These are phyloP conservation scores for Mallotus repandus DNA, from an alignment of 441 rosid species.

Conservation along the genomic window DNA sequence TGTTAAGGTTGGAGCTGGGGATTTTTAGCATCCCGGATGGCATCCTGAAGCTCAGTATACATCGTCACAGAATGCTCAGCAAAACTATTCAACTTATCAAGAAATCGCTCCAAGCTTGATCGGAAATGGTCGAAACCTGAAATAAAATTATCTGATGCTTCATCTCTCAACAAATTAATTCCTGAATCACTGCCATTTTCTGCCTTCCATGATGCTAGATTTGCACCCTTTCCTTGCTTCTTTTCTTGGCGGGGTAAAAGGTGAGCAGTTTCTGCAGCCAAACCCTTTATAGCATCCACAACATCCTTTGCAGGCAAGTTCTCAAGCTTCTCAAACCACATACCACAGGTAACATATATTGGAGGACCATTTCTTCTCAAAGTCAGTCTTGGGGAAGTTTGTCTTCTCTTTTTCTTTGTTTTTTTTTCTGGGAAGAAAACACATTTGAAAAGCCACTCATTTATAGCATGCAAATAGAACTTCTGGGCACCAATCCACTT, in stretches of 20 bases:
- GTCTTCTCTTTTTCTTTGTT: conserved; percentile 41
- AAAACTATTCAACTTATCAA: conserved; percentile 50
- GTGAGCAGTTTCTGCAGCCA: conserved; percentile 58
- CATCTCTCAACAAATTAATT: conserved; percentile 46
- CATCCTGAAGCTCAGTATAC: conserved; percentile 46
- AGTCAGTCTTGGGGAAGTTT: conserved; percentile 2
- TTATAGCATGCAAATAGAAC: conserved; percentile 60
- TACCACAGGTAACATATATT: conserved; percentile 63
- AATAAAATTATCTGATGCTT: conserved; percentile 47
- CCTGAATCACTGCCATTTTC: conserved; percentile 38
- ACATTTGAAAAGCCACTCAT: conserved; percentile 75
- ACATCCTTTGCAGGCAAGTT: conserved; percentile 55
- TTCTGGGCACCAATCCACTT: conserved; percentile 85
- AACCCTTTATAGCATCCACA: conserved; percentile 51
- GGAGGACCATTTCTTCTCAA: conserved; percentile 62
- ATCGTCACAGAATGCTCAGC: conserved; percentile 50
- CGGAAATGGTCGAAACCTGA: conserved; percentile 54
- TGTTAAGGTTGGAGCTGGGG: conserved; percentile 27
- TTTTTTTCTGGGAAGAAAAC: conserved; percentile 35
- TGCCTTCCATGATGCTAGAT: conserved; percentile 31
- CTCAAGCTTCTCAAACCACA: conserved; percentile 67
- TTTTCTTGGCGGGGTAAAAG: conserved; percentile 76
- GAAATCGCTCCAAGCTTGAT: conserved; percentile 50
- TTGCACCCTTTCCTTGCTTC: conserved; percentile 52
- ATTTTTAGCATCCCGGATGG: conserved; percentile 46